phyloP scores from a whole-genome alignment of 129 eudicot genomes.

The Chrysanthemum makinoi region DNA sequence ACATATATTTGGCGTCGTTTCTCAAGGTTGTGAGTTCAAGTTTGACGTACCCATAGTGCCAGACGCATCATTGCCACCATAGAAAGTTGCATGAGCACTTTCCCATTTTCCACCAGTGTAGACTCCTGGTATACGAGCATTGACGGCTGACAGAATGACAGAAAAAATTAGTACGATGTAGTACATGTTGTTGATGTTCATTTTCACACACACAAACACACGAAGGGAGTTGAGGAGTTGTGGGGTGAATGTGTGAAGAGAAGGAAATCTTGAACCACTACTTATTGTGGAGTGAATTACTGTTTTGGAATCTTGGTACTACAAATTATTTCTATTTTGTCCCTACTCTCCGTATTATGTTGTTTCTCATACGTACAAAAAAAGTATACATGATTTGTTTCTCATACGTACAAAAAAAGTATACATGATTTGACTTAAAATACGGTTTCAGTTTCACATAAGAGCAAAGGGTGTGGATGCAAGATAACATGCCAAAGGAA shows the following conservation, averaged over 20 bases:
- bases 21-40: not conserved
- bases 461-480: too few relatives aligned
- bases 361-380: too few relatives aligned
- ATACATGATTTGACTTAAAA: too few relatives aligned
- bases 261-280: conserved; percentile 30
- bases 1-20: too few relatives aligned
- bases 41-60: conserved; percentile 60
- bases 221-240: conserved; percentile 14
- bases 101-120: conserved; percentile 61
- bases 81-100: conserved; percentile 72
- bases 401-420: too few relatives aligned
- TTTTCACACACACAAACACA: conserved; percentile 10
- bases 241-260: conserved; percentile 29
- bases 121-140: conserved; percentile 57
- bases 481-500: too few relatives aligned
- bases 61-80: conserved; percentile 73
- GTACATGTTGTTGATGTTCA: conserved; percentile 26
- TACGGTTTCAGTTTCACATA: too few relatives aligned
- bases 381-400: too few relatives aligned
- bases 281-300: conserved; percentile 34
- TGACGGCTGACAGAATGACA: conserved; percentile 14
- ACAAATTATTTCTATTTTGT: not conserved
- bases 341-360: too few relatives aligned
- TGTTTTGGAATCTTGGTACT: not conserved
- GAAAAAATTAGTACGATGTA: conserved; percentile 17